These are phyloP conservation scores for Cylindrotheca closterium DNA, from an alignment of 108 stramenopile genomes.

Conservation along the genomic window DNA sequence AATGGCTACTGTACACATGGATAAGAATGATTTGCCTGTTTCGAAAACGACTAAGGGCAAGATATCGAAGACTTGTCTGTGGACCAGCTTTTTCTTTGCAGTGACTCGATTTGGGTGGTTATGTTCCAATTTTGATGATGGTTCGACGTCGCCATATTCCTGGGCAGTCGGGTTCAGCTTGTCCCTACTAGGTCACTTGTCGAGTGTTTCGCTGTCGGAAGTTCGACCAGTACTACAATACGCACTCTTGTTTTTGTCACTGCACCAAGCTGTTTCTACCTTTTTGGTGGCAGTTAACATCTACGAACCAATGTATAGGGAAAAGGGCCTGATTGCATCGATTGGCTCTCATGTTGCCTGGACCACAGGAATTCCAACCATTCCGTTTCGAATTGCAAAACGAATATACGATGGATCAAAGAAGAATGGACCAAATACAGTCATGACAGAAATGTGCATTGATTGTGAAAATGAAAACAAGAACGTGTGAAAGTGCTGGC, in stretches of 20 bases:
- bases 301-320: slow-evolving; percentile 15
- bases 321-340: slow-evolving; percentile 19
- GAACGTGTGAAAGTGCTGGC: too few species aligned
- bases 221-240: slow-evolving; percentile 10
- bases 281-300: slow-evolving; percentile 27
- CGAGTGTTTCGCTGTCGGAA: slow-evolving; percentile 10
- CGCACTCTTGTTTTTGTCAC: slow-evolving; percentile 13
- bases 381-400: slow-evolving; percentile 18
- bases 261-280: slow-evolving; percentile 30
- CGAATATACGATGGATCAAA: slow-evolving; percentile 1
- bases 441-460: slow-evolving; percentile 3
- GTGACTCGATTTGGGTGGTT: slow-evolving; percentile 30
- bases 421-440: not conserved
- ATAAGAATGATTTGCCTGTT: not conserved
- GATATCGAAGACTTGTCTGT: slow-evolving; percentile 8
- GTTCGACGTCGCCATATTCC: slow-evolving; percentile 24
- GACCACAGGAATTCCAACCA: slow-evolving; percentile 31
- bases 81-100: slow-evolving; percentile 24
- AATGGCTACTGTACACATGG: not conserved
- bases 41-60: not conserved
- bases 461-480: not conserved
- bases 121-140: slow-evolving; percentile 4
- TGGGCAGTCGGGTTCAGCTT: slow-evolving; percentile 27
- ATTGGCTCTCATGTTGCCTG: slow-evolving; percentile 30
- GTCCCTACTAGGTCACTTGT: slow-evolving; percentile 14